Percentiles rank a stretch among this genome's conserved stretches.
Evolutionary conservation across 208 protist genomes (phyloP).

Genomic region (Trypanosoma platydactyli): DNA sequence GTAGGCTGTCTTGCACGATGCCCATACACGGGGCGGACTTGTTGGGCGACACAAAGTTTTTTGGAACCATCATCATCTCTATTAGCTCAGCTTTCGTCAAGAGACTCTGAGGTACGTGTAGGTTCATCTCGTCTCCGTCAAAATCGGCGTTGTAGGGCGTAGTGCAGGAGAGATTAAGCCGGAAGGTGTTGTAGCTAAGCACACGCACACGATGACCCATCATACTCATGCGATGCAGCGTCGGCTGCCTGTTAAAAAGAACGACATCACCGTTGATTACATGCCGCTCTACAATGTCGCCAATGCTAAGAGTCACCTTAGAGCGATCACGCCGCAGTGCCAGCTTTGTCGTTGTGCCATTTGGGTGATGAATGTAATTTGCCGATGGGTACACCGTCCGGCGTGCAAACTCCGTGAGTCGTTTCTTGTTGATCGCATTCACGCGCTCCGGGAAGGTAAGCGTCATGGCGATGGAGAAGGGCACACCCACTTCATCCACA

Average conservation of each 20-base stretch:
- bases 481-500: slow-evolving; percentile 99
- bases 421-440: slow-evolving; percentile 97
- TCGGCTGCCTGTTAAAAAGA: slow-evolving; percentile 99
- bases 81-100: slow-evolving; percentile 96
- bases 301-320: slow-evolving; percentile 91
- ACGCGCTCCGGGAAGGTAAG: slow-evolving; percentile 99
- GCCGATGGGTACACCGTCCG: slow-evolving; percentile 96
- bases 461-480: slow-evolving; percentile 96
- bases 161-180: slow-evolving; percentile 98
- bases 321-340: slow-evolving; percentile 66
- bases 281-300: slow-evolving; percentile 97
- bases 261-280: slow-evolving; percentile 98
- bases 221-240: slow-evolving; percentile 99
- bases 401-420: slow-evolving; percentile 93
- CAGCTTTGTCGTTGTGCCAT: slow-evolving; percentile 93
- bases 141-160: slow-evolving; percentile 99
- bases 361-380: slow-evolving; percentile 91
- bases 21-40: slow-evolving; percentile 99
- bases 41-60: slow-evolving; percentile 99
- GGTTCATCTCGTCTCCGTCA: slow-evolving; percentile 99
- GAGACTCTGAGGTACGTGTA: slow-evolving; percentile 98
- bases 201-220: slow-evolving; percentile 98
- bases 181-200: slow-evolving; percentile 99
- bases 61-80: slow-evolving; percentile 99
- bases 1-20: slow-evolving; percentile 99